Conservation (phyloP, 257 asterid species). For the Eucommia ulmoides region DNA sequence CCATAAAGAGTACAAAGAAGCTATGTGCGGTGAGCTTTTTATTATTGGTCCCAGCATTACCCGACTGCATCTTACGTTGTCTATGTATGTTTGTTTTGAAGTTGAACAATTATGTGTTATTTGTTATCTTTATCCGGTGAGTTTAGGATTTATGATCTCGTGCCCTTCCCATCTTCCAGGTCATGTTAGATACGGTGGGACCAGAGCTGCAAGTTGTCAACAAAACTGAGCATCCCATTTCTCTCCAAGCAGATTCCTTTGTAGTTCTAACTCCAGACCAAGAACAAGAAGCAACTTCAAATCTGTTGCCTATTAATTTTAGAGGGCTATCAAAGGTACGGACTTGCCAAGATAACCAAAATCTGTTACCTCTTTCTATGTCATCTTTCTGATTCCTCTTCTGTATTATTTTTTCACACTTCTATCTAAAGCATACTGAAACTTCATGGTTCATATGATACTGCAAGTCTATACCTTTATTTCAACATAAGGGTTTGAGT, state of each 20-base stretch:
- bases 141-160: not conserved
- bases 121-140: not conserved
- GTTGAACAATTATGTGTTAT: not conserved
- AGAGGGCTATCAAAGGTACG: not conserved
- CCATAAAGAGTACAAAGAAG: not conserved
- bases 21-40: not conserved
- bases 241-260: not conserved
- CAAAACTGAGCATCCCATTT: not conserved
- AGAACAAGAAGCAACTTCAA: not conserved
- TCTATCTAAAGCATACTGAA: too few relatives aligned
- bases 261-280: not conserved
- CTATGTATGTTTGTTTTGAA: not conserved
- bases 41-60: not conserved
- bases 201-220: not conserved
- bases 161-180: not conserved
- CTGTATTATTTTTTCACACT: too few relatives aligned
- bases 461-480: too few relatives aligned
- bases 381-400: too few relatives aligned
- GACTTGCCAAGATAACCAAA: too few relatives aligned
- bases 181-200: not conserved
- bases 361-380: not conserved
- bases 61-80: not conserved
- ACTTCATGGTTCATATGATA: too few relatives aligned
- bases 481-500: too few relatives aligned
- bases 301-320: not conserved